A percentile compares a stretch with the other conserved stretches of the same genome.
Evolutionary conservation across 2,329 filamentous ascomycete genomes (phyloP).

Genomic region (Stachybotrys chartarum): DNA sequence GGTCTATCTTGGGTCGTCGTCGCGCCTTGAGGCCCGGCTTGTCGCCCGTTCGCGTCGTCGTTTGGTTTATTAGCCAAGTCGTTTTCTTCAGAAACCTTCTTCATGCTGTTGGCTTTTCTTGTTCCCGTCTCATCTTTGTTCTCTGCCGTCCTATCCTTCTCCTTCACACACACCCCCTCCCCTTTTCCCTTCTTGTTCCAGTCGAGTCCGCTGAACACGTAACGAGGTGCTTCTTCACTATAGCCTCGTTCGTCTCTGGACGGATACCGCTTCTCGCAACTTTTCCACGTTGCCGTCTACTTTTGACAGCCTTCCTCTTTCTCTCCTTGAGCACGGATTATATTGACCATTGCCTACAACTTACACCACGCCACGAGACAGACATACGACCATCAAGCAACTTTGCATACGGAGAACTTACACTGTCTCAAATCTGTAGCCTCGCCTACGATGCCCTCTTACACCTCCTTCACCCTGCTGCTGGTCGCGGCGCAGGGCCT

Average conservation of each 20-base stretch:
- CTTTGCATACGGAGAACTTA: not conserved
- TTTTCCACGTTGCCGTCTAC: no score
- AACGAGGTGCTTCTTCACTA: not conserved
- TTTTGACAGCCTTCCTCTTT: not conserved
- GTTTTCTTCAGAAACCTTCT: not conserved
- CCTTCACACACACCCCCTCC: not conserved
- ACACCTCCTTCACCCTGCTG: constrained; percentile 23
- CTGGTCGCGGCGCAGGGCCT: constrained; percentile 29
- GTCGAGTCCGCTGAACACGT: not conserved
- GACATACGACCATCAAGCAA: not conserved
- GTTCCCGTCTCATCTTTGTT: not conserved
- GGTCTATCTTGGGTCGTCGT: not conserved
- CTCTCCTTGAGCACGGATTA: not conserved
- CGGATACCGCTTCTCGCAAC: no score
- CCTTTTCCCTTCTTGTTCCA: not conserved
- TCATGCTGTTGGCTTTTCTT: not conserved
- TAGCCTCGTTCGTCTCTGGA: not conserved
- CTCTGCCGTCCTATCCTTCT: not conserved
- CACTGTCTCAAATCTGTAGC: not conserved
- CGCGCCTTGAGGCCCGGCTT: not conserved
- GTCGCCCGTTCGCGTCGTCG: not conserved
- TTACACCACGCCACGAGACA: not conserved
- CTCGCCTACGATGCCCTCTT: constrained; percentile 2
- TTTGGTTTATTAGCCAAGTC: not conserved
- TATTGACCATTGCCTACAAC: not conserved